A percentile compares a stretch with the other conserved stretches of the same genome.
These are phyloP conservation scores for Viola pubescens DNA, from an alignment of 441 rosid genomes.

Conservation along the genomic window DNA sequence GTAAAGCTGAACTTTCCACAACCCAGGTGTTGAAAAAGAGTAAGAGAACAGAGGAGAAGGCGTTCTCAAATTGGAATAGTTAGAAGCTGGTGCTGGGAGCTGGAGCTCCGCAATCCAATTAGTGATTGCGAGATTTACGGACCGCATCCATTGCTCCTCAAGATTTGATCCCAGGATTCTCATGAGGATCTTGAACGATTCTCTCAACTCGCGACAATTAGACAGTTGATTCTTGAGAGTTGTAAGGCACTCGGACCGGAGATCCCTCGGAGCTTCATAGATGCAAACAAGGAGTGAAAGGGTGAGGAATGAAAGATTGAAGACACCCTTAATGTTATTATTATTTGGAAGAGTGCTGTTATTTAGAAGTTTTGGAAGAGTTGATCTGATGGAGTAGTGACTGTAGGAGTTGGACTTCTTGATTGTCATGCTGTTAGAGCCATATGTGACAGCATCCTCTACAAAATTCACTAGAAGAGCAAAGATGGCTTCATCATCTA, in stretches of 20 bases:
- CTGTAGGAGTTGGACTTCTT: constrained; percentile 19
- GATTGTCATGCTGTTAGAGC: constrained; percentile 22
- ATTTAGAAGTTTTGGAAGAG: constrained; percentile 25
- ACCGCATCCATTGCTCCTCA: constrained; percentile 86
- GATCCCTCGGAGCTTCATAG: constrained; percentile 68
- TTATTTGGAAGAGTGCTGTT: constrained; percentile 16
- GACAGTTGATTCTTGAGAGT: constrained; percentile 47
- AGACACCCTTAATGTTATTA: constrained; percentile 36
- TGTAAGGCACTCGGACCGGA: constrained; percentile 46
- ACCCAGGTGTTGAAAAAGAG: constrained; percentile 48
- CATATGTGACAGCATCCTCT: constrained; percentile 49
- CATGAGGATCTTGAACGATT: constrained; percentile 58
- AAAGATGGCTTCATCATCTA: constrained; percentile 35
- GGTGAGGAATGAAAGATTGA: constrained; percentile 58
- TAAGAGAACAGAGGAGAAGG: constrained; percentile 81
- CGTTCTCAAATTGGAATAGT: constrained; percentile 27
- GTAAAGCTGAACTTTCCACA: constrained; percentile 77
- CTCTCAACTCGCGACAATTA: constrained; percentile 27
- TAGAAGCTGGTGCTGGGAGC: constrained; percentile 8
- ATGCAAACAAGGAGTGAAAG: constrained; percentile 55
- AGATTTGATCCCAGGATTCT: constrained; percentile 59
- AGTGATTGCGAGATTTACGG: constrained; percentile 71
- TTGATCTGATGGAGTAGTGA: no score
- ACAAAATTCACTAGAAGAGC: constrained; percentile 41
- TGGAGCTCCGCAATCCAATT: constrained; percentile 61